A percentile compares a stretch with the other conserved stretches of the same genome.
Conservation (phyloP, 306 rosid genomes). For the Castanea sativa region DNA sequence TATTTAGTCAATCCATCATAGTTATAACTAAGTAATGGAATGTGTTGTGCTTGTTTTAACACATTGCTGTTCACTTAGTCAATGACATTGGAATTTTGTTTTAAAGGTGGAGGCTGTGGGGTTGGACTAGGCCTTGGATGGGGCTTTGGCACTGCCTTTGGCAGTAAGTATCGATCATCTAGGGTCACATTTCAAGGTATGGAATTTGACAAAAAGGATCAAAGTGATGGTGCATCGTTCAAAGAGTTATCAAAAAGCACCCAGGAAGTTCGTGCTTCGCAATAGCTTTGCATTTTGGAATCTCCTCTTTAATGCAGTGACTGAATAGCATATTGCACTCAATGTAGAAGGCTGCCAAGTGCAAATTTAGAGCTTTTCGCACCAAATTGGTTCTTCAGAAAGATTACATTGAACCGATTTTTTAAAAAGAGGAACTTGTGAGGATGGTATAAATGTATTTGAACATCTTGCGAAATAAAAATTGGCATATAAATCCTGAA, state of each 20-base stretch:
- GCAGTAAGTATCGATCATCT: conserved; percentile 78
- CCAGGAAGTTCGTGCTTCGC: conserved; percentile 32
- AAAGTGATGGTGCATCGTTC: conserved; percentile 16
- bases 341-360: neutral
- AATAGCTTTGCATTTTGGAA: conserved; percentile 11
- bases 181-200: conserved; percentile 64
- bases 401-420: neutral
- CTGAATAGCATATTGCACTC: neutral
- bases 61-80: neutral
- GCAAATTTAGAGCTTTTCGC: neutral
- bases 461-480: neutral
- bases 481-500: neutral
- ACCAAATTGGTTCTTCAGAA: neutral
- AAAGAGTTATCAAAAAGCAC: conserved; percentile 32
- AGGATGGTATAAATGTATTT: neutral
- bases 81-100: conserved; percentile 7
- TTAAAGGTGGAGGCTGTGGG: conserved; percentile 97
- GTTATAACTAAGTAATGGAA: neutral
- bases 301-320: neutral
- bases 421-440: too few relatives aligned
- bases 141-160: conserved; percentile 94
- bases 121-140: conserved; percentile 98
- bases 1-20: neutral
- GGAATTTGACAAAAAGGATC: conserved; percentile 57
- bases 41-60: neutral